phyloP scores from a whole-genome alignment of 345 rosid species.

The Populus nigra region DNA sequence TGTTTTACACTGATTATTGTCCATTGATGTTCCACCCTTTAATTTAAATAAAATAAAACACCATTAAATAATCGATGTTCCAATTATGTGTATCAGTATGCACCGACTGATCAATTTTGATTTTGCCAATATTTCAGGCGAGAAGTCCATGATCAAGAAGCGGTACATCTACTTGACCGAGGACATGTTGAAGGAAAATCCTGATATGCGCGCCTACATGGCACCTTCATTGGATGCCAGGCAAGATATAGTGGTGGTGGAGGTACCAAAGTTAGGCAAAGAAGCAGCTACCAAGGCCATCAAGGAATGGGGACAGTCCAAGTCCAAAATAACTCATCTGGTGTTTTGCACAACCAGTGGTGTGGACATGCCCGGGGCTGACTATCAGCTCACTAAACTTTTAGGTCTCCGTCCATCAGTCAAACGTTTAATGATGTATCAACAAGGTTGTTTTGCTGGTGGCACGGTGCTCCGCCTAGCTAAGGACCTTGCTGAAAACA shows the following conservation, averaged over 20 bases:
- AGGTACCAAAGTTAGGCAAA: constrained; percentile 75
- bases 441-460: constrained; percentile 72
- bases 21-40: neutral
- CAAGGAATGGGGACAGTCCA: constrained; percentile 88
- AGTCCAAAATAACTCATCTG: constrained; percentile 77
- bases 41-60: neutral
- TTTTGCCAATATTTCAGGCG: constrained; percentile 40
- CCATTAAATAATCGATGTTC: neutral
- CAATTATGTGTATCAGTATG: neutral
- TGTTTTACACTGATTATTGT: neutral
- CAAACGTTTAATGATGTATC: constrained; percentile 69
- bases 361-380: constrained; percentile 93
- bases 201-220: constrained; percentile 58
- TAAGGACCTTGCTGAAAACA: constrained; percentile 82
- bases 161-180: constrained; percentile 68
- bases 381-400: constrained; percentile 83
- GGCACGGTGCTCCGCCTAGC: constrained; percentile 83
- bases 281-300: constrained; percentile 76
- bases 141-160: constrained; percentile 62
- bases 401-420: constrained; percentile 75
- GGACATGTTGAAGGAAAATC: constrained; percentile 60
- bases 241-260: constrained; percentile 78
- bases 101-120: neutral
- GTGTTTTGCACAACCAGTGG: constrained; percentile 84
- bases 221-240: constrained; percentile 69